phyloP scores from a whole-genome alignment of 306 rosid genomes.

The Rosa lucieae region DNA sequence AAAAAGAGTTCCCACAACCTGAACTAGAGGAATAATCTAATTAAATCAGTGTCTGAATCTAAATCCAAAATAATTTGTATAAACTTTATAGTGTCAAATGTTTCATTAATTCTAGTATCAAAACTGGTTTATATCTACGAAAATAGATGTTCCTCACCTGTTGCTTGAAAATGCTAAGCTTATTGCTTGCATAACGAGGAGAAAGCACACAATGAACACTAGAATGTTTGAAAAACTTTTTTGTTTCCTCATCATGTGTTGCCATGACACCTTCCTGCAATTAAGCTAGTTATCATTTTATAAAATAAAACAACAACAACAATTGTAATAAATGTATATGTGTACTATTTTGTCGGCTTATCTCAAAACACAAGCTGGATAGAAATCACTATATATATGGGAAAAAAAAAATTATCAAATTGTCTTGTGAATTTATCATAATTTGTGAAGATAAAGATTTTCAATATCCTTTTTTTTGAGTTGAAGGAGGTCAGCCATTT shows the following conservation, averaged over 20 bases:
- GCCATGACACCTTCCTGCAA: constrained; percentile 81
- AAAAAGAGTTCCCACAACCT: constrained; percentile 83
- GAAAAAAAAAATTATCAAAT: neutral
- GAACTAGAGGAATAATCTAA: constrained; percentile 31
- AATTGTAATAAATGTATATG: too few species aligned
- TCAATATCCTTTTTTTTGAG: too few species aligned
- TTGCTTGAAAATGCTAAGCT: constrained; percentile 83
- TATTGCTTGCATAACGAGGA: constrained; percentile 83
- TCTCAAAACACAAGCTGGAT: too few species aligned
- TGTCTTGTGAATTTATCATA: too few species aligned
- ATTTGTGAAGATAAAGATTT: too few species aligned
- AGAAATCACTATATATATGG: too few species aligned
- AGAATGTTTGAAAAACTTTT: constrained; percentile 61
- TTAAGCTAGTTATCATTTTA: constrained; percentile 4
- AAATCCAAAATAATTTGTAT: too few species aligned
- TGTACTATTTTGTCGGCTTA: too few species aligned
- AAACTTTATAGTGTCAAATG: too few species aligned
- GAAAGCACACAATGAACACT: constrained; percentile 72
- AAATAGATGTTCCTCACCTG: constrained; percentile 44
- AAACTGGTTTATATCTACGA: neutral
- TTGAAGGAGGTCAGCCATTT: too few species aligned
- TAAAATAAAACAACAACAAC: too few species aligned
- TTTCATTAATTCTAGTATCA: neutral
- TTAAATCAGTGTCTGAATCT: constrained; percentile 1
- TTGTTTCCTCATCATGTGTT: constrained; percentile 78